phyloP scores from a whole-genome alignment of 176 grass and related monocot genomes.

The Phragmites australis region DNA sequence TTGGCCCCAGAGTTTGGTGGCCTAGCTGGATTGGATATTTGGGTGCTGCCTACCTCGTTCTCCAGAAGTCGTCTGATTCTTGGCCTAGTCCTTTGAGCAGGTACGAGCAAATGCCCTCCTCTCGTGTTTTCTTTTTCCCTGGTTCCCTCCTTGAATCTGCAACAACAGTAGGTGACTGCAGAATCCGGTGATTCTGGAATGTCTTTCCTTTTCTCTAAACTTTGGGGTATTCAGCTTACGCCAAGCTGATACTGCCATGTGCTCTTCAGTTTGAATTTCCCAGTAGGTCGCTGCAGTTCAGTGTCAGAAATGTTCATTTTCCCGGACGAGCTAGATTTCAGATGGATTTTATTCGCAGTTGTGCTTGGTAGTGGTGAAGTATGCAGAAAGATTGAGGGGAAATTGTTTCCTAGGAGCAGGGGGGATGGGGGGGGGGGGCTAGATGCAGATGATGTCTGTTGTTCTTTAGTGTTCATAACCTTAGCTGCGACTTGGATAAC shows the following conservation, averaged over 20 bases:
- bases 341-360: not conserved
- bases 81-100: not conserved
- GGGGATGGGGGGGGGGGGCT: no score
- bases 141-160: not conserved
- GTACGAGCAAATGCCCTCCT: constrained; percentile 3
- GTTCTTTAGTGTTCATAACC: not conserved
- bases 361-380: not conserved
- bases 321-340: not conserved
- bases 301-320: not conserved
- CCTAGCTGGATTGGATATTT: constrained; percentile 23
- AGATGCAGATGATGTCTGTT: not conserved
- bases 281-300: not conserved
- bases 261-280: not conserved
- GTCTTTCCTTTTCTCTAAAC: not conserved
- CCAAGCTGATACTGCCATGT: not conserved
- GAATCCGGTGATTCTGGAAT: not conserved
- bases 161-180: not conserved
- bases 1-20: not conserved
- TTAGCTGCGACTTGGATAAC: no score
- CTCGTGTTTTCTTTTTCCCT: not conserved
- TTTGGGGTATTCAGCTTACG: not conserved
- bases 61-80: not conserved
- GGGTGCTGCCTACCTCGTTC: not conserved
- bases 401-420: not conserved
- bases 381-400: not conserved